A percentile compares a stretch with the other conserved stretches of the same genome.
These are phyloP conservation scores for Oidiodendron maius DNA, from an alignment of 495 filamentous ascomycete species.

Conservation along the genomic window DNA sequence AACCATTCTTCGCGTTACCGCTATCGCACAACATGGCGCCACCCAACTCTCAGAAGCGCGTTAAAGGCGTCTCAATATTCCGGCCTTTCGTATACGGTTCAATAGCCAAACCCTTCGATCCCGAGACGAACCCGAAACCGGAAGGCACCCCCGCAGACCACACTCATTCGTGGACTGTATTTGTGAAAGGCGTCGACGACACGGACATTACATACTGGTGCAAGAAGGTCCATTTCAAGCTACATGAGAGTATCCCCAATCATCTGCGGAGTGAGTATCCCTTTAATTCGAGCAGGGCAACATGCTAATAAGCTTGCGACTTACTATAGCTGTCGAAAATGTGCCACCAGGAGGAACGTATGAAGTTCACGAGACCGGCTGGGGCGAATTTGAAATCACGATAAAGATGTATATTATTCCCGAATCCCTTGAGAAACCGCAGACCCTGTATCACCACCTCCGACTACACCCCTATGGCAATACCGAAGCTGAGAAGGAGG, in stretches of 20 bases:
- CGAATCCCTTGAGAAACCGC: conserved; percentile 81
- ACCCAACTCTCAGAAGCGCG: conserved; percentile 41
- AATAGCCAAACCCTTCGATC: conserved; percentile 67
- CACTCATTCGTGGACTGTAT: conserved; percentile 93
- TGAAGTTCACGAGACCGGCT: conserved; percentile 84
- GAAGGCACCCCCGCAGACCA: conserved; percentile 71
- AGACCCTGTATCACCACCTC: conserved; percentile 84
- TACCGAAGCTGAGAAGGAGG: conserved; percentile 63
- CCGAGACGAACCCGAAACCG: conserved; percentile 49
- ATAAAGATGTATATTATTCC: conserved; percentile 87
- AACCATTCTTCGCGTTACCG: background rate
- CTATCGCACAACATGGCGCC: conserved; percentile 37
- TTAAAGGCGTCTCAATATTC: conserved; percentile 67
- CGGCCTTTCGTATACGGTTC: conserved; percentile 82
- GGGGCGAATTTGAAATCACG: conserved; percentile 96
- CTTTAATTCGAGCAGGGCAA: background rate
- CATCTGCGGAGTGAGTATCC: conserved; percentile 60
- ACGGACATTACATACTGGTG: conserved; percentile 92
- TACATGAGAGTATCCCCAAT: conserved; percentile 92
- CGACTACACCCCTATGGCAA: conserved; percentile 83
- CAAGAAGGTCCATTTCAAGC: conserved; percentile 94
- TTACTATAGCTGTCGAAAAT: conserved; percentile 39
- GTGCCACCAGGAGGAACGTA: conserved; percentile 68
- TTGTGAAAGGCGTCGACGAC: conserved; percentile 78
- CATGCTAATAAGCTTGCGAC: background rate